Conservation (phyloP, 768 basidiomycete genomes). For the Mycena galericulata region DNA sequence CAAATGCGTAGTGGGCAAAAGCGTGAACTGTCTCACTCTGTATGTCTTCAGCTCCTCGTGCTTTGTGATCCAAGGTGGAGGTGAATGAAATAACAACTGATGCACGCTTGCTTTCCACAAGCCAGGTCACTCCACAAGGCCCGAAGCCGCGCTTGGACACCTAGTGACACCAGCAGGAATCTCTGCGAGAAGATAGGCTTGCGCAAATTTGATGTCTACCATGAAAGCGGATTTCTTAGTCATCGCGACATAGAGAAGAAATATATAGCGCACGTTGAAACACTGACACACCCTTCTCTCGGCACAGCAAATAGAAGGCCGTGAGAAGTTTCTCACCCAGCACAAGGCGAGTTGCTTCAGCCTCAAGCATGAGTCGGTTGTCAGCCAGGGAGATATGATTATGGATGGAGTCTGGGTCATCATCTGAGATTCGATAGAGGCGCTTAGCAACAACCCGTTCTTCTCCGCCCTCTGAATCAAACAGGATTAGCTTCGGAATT, state of each 20-base stretch:
- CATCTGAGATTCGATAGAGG: not conserved
- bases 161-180: not conserved
- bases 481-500: not conserved
- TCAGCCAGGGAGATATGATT: not conserved
- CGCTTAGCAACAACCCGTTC: slow-evolving; percentile 1
- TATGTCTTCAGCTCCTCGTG: not conserved
- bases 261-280: slow-evolving; percentile 5
- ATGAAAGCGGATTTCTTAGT: no score
- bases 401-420: not conserved
- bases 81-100: slow-evolving; percentile 14
- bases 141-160: not conserved
- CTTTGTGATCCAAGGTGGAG: slow-evolving; percentile 16
- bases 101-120: slow-evolving; percentile 20
- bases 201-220: slow-evolving; percentile 4
- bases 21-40: not conserved
- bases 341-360: not conserved
- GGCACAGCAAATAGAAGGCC: not conserved
- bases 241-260: no score
- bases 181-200: not conserved
- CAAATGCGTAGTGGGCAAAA: slow-evolving; percentile 20
- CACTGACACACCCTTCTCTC: not conserved
- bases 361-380: not conserved
- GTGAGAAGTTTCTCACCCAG: slow-evolving; percentile 7
- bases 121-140: slow-evolving; percentile 14
- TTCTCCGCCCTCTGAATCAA: not conserved